Conservation (phyloP, 345 rosid species). For the Eucalyptus regnans region DNA sequence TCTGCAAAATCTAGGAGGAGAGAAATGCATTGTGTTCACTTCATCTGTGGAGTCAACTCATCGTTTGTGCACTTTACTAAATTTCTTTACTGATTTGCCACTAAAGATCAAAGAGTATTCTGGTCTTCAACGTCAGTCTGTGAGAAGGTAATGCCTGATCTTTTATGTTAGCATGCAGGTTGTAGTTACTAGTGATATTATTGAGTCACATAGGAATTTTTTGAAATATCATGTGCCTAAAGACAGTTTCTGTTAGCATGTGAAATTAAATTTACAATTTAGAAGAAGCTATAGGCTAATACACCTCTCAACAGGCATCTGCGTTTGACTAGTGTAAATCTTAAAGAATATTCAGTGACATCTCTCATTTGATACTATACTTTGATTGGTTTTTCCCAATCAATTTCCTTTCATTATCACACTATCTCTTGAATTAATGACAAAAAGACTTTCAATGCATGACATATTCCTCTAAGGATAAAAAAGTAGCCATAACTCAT, state of each 20-base stretch:
- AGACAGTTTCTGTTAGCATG: not conserved
- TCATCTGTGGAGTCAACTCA: constrained; percentile 86
- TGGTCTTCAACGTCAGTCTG: constrained; percentile 65
- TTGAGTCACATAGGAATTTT: not conserved
- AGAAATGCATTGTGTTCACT: constrained; percentile 81
- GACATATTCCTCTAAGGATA: not conserved
- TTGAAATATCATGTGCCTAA: not conserved
- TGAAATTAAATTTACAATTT: not conserved
- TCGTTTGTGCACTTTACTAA: constrained; percentile 67
- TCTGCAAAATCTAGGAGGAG: constrained; percentile 57
- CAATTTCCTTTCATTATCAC: not conserved
- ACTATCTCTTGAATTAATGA: not conserved
- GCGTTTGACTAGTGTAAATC: not conserved
- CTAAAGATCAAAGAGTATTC: constrained; percentile 85
- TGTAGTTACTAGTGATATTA: not conserved
- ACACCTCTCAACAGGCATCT: not conserved
- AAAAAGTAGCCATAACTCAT: not conserved
- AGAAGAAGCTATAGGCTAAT: not conserved
- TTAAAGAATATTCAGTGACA: not conserved
- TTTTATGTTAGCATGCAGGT: not conserved
- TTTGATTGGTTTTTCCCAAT: not conserved
- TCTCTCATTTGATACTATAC: not conserved
- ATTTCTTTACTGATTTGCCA: constrained; percentile 58
- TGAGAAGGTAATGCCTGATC: constrained; percentile 48
- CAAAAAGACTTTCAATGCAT: not conserved